Base-by-base conservation (phyloP, 352 stramenopile genomes). In the Peronospora belbahrii region DNA sequence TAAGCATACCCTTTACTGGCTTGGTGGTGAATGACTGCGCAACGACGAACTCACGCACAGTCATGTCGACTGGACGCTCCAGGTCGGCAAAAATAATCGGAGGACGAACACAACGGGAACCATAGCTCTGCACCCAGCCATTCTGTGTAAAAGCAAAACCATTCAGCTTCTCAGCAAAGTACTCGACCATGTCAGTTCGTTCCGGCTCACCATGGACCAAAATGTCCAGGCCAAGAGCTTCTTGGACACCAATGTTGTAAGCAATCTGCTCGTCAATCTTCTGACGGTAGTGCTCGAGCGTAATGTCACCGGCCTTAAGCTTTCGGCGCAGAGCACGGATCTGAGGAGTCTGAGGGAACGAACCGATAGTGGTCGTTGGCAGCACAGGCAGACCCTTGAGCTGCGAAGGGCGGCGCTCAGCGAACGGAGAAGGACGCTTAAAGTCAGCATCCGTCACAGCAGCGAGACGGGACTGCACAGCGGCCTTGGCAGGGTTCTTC, bases 141-240 rank as follows among this genome's bases (percentile, higher is more conserved):
- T 96, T 94, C 48, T 88, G 57, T 17, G 85, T 95, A 65, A 97
- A 96, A 1, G 87, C 73, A 39, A 97, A 95, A 15, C 90, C 90
- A 13, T 95, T 73, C 15, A 97, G 70, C 65, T 96, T 91, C 68
- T 96, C 82, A 3, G 77, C 90, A 59, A 97, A 97, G 71, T 95
- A 97, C 73, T 97, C 87, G 1, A 97, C 90, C 90, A 97, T 97
- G 67, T 97, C 90, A 3, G 85, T 97, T 55, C 88, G 84, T 62
- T 97, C 90, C 3, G 86, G 70, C 54, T 97, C 90, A 42, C 90
- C 90, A 59, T 97, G 90, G 23, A 97, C 90, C 2, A 97, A 57
- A 52, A 97, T 95, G 66, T 97, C 90, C 2, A 97, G 62, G 23
- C 87, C 90, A 4, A 97, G 55, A 2, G 74, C 83, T 64, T 97